Evolutionary conservation across 805 yeast species (phyloP).

Genomic region (Candida ficus): DNA sequence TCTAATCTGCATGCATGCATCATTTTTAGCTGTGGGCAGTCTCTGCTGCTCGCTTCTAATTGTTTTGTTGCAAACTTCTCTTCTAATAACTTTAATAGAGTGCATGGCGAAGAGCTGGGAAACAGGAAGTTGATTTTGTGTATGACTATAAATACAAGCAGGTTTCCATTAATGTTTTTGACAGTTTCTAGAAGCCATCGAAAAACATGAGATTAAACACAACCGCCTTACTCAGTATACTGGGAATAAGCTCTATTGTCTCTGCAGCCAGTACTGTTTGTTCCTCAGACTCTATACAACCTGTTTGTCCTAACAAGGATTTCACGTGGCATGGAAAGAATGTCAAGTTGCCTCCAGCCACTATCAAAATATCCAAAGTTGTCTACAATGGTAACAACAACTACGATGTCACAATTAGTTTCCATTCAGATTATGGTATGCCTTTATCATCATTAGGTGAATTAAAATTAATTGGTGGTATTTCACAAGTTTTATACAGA

Average conservation of each 20-base stretch:
- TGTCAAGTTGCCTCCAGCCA: background rate
- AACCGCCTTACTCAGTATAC: background rate
- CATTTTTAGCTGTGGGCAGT: too few species aligned
- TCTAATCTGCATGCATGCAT: too few species aligned
- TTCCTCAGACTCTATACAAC: too few species aligned
- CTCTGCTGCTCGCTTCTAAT: too few species aligned
- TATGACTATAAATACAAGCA: too few species aligned
- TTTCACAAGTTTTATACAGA: conserved; percentile 3
- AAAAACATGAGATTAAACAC: background rate
- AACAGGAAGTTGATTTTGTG: too few species aligned
- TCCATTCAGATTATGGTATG: conserved; percentile 4
- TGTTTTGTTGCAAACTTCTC: too few species aligned
- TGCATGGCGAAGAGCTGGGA: too few species aligned
- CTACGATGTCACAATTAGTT: conserved; percentile 8
- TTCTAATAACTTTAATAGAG: too few species aligned
- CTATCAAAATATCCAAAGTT: conserved; percentile 5
- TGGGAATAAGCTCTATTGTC: background rate
- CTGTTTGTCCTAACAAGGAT: background rate
- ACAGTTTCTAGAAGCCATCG: too few species aligned
- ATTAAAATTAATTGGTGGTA: conserved; percentile 9
- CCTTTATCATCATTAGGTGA: conserved; percentile 4
- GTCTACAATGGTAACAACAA: background rate
- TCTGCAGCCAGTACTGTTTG: too few species aligned
- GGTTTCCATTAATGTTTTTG: too few species aligned
- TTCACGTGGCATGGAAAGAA: conserved; percentile 1